A percentile compares a stretch with the other conserved stretches of the same genome.
phyloP scores from a whole-genome alignment of 805 yeast genomes.

The Candida stauntonica region DNA sequence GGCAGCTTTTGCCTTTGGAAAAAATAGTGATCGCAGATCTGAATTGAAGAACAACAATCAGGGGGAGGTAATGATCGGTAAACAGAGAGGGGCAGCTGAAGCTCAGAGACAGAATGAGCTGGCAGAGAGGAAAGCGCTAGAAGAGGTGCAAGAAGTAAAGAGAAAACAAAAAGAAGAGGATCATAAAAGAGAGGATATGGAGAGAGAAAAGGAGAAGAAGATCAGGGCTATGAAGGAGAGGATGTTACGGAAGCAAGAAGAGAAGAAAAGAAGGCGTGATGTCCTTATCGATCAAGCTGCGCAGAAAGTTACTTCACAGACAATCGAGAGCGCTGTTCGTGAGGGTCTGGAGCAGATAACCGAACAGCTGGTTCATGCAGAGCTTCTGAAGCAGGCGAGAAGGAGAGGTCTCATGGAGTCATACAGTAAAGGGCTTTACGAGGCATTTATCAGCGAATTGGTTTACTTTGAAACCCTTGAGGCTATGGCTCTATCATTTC shows the following conservation, averaged over 20 bases:
- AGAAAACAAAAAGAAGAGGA: constrained; percentile 3
- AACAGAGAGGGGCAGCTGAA: not conserved
- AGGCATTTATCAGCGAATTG: constrained; percentile 59
- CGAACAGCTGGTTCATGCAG: constrained; percentile 12
- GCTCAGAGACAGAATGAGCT: not conserved
- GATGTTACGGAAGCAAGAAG: constrained; percentile 17
- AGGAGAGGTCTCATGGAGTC: constrained; percentile 31
- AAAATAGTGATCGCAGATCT: too few relatives aligned
- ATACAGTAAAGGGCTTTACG: constrained; percentile 48
- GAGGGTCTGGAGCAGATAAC: constrained; percentile 15
- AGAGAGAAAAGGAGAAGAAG: constrained; percentile 11
- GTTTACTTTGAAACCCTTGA: constrained; percentile 40
- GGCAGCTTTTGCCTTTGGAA: too few relatives aligned
- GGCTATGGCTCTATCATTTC: constrained; percentile 40
- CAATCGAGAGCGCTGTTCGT: constrained; percentile 21
- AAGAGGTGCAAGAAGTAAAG: constrained; percentile 2
- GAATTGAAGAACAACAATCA: too few relatives aligned
- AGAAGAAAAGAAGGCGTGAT: constrained; percentile 10
- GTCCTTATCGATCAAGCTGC: constrained; percentile 12
- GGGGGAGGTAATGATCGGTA: too few relatives aligned
- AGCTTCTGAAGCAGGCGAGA: constrained; percentile 12
- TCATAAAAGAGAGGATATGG: constrained; percentile 2
- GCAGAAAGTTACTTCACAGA: not conserved
- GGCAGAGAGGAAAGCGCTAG: constrained; percentile 1
- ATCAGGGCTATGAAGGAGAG: constrained; percentile 13